These are phyloP conservation scores for Pelargonium fulgidum DNA, from an alignment of 441 rosid species.

Conservation along the genomic window DNA sequence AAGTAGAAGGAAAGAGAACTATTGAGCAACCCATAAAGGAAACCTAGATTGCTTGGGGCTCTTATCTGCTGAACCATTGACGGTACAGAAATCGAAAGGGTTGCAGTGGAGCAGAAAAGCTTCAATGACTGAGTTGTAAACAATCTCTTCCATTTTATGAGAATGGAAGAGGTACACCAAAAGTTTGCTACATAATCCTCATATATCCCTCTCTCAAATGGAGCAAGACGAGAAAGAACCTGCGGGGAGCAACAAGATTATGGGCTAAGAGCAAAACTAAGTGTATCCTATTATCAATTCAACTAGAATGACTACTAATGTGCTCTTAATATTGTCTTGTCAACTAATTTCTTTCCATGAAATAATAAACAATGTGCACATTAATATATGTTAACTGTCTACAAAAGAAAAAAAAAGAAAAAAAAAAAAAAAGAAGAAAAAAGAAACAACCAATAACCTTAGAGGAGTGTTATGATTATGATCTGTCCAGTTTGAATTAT, in stretches of 20 bases:
- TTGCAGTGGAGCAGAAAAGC: conserved; percentile 53
- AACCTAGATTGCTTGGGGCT: conserved; percentile 70
- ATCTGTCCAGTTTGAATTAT: no score
- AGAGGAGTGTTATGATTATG: no score
- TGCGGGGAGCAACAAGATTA: conserved; percentile 25
- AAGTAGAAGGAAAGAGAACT: conserved; percentile 77
- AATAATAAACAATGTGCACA: background rate
- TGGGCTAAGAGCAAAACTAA: background rate
- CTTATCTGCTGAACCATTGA: conserved; percentile 81
- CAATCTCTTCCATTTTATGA: conserved; percentile 80
- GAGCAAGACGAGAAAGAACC: conserved; percentile 88
- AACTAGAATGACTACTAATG: background rate
- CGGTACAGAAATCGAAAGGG: conserved; percentile 59
- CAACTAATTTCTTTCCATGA: background rate
- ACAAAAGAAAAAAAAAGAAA: background rate
- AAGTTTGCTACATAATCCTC: conserved; percentile 95
- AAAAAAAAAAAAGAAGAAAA: background rate
- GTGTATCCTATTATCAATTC: no score
- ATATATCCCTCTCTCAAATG: conserved; percentile 90
- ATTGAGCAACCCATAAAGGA: conserved; percentile 70
- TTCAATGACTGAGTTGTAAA: conserved; percentile 52
- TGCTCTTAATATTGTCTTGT: background rate
- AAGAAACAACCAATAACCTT: background rate
- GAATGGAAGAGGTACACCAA: conserved; percentile 78
- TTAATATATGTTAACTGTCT: no score